A percentile compares a stretch with the other conserved stretches of the same genome.
These are phyloP conservation scores for Apophysomyces elegans DNA, from an alignment of 371 early-diverging fungal species.

Conservation along the genomic window DNA sequence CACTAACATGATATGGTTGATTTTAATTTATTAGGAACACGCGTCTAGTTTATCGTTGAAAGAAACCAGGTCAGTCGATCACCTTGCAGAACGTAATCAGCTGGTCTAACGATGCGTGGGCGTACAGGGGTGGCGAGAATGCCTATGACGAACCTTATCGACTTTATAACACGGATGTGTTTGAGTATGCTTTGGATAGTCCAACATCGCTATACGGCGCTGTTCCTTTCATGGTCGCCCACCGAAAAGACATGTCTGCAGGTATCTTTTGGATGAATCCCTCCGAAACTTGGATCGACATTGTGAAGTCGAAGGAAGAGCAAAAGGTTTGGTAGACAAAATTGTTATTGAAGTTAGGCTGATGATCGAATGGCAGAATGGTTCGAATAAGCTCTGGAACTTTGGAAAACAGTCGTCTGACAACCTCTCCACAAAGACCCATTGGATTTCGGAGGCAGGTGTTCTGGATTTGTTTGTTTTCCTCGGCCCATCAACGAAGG, in stretches of 20 bases:
- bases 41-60: slow-evolving; percentile 83
- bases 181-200: slow-evolving; percentile 92
- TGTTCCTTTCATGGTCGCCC: slow-evolving; percentile 92
- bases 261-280: slow-evolving; percentile 93
- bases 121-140: slow-evolving; percentile 64
- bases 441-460: slow-evolving; percentile 96
- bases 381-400: slow-evolving; percentile 32
- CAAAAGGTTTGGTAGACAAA: slow-evolving; percentile 23
- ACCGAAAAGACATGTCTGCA: slow-evolving; percentile 61
- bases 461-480: slow-evolving; percentile 91
- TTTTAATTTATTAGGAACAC: slow-evolving; percentile 66
- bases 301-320: slow-evolving; percentile 61
- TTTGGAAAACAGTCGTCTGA: slow-evolving; percentile 22
- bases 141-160: slow-evolving; percentile 92
- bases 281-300: slow-evolving; percentile 97
- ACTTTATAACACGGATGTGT: slow-evolving; percentile 98
- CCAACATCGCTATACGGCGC: slow-evolving; percentile 97
- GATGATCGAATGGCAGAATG: background rate
- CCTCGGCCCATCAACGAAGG: slow-evolving; percentile 76
- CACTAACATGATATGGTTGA: too few relatives aligned
- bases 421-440: slow-evolving; percentile 64
- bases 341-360: background rate
- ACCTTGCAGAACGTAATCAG: background rate
- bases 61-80: slow-evolving; percentile 62
- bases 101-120: background rate